These are phyloP conservation scores for Protea cynaroides DNA, from an alignment of 164 flowering plant genomes.

Conservation along the genomic window DNA sequence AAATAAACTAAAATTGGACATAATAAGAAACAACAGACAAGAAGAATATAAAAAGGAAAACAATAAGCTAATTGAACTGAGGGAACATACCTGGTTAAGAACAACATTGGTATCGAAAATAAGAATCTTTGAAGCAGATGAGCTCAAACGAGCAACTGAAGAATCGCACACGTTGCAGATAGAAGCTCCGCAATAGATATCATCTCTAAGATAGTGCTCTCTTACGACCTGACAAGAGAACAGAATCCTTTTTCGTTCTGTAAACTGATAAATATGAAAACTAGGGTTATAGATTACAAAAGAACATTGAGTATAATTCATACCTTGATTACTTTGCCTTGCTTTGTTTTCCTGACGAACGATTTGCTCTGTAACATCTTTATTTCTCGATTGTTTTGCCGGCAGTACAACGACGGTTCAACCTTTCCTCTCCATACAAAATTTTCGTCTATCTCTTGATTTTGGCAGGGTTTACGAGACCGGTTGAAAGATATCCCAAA, in stretches of 20 bases:
- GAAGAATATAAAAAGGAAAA: too few relatives aligned
- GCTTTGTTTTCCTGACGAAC: slow-evolving; percentile 55
- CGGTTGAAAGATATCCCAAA: too few relatives aligned
- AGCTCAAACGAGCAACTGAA: slow-evolving; percentile 47
- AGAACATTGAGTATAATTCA: background rate
- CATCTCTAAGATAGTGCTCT: slow-evolving; percentile 85
- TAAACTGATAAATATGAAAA: background rate
- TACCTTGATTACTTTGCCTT: slow-evolving; percentile 67
- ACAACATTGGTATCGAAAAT: slow-evolving; percentile 89
- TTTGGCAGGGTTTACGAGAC: too few relatives aligned
- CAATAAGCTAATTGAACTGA: background rate
- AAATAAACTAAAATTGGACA: background rate
- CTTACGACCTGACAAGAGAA: slow-evolving; percentile 53
- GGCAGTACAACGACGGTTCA: background rate
- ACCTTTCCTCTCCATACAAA: background rate
- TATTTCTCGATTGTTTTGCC: background rate
- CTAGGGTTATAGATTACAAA: slow-evolving; percentile 14
- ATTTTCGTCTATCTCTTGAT: too few relatives aligned
- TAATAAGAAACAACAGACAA: too few relatives aligned
- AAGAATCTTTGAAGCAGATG: slow-evolving; percentile 46
- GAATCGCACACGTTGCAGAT: slow-evolving; percentile 61
- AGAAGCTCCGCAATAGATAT: slow-evolving; percentile 75
- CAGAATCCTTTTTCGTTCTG: background rate
- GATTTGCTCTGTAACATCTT: slow-evolving; percentile 69
- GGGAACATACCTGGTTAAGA: slow-evolving; percentile 62